These are phyloP conservation scores for Mycena leptocephala DNA, from an alignment of 768 basidiomycete species.

Conservation along the genomic window DNA sequence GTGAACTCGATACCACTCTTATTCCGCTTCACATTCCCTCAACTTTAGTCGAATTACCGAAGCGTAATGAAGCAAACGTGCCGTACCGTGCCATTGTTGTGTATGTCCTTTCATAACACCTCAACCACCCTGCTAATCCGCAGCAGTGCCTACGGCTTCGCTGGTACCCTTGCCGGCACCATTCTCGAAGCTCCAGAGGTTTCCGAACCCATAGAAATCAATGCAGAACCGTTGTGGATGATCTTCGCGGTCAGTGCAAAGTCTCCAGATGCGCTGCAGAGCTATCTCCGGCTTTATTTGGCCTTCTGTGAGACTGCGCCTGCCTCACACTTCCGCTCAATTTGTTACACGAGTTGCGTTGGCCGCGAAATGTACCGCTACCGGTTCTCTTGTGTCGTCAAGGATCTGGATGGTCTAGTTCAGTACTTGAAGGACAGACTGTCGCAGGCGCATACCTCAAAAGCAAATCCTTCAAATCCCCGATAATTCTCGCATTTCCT, in stretches of 20 bases:
- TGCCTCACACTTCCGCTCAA: constrained; percentile 44
- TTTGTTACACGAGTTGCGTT: constrained; percentile 55
- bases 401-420: constrained; percentile 51
- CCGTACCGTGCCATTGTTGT: constrained; percentile 48
- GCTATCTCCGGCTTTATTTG: constrained; percentile 50
- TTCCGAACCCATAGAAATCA: constrained; percentile 22
- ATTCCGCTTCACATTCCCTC: constrained; percentile 51
- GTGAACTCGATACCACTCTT: constrained; percentile 48
- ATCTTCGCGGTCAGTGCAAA: constrained; percentile 56
- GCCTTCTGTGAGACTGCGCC: constrained; percentile 48
- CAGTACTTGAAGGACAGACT: constrained; percentile 47
- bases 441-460: constrained; percentile 8
- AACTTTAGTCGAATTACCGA: constrained; percentile 37
- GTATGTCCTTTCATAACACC: constrained; percentile 36
- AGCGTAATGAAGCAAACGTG: constrained; percentile 18
- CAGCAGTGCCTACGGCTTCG: constrained; percentile 53
- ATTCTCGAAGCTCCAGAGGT: constrained; percentile 47
- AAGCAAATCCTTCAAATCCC: not conserved
- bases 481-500: constrained; percentile 51
- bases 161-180: constrained; percentile 53
- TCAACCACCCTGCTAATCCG: constrained; percentile 1
- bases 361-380: constrained; percentile 55
- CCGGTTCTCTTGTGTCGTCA: constrained; percentile 50
- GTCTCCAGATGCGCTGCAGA: constrained; percentile 45
- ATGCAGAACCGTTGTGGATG: constrained; percentile 32